These are phyloP conservation scores for Kingdonia uniflora DNA, from an alignment of 164 flowering plant genomes.

Conservation along the genomic window DNA sequence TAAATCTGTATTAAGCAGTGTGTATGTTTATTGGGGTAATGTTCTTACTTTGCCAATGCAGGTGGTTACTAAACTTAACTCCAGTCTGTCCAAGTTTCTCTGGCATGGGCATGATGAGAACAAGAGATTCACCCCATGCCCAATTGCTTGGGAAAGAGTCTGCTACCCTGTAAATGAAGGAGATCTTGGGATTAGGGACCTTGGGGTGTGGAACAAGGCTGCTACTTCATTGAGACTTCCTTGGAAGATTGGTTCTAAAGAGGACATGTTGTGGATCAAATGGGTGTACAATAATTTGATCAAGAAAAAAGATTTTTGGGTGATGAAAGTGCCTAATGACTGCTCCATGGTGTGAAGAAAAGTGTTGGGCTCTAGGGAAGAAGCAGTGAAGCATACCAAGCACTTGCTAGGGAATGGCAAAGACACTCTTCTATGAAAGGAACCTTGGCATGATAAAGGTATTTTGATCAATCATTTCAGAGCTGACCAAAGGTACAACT, in stretches of 20 bases:
- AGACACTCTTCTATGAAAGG: background rate
- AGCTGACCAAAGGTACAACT: too few species aligned
- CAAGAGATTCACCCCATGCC: background rate
- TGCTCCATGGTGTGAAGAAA: too few species aligned
- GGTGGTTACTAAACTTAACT: background rate
- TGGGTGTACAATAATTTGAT: background rate
- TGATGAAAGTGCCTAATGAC: too few species aligned
- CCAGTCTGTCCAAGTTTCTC: background rate
- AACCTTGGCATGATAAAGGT: too few species aligned
- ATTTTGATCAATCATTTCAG: too few species aligned
- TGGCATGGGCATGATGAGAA: background rate
- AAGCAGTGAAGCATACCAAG: background rate
- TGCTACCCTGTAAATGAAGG: background rate
- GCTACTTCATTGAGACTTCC: background rate
- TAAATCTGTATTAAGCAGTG: background rate
- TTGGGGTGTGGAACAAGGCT: background rate
- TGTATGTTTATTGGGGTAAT: background rate
- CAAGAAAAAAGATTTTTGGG: too few species aligned
- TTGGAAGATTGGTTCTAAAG: background rate
- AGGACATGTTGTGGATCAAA: too few species aligned
- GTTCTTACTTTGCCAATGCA: background rate
- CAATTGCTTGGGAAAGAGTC: background rate
- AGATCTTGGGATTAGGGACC: background rate
- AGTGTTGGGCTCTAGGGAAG: background rate
- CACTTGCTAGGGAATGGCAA: background rate